Percentiles rank a stretch among this genome's conserved stretches.
Conservation (phyloP, 2,329 filamentous ascomycete genomes). For the Pseudogymnoascus sp. region DNA sequence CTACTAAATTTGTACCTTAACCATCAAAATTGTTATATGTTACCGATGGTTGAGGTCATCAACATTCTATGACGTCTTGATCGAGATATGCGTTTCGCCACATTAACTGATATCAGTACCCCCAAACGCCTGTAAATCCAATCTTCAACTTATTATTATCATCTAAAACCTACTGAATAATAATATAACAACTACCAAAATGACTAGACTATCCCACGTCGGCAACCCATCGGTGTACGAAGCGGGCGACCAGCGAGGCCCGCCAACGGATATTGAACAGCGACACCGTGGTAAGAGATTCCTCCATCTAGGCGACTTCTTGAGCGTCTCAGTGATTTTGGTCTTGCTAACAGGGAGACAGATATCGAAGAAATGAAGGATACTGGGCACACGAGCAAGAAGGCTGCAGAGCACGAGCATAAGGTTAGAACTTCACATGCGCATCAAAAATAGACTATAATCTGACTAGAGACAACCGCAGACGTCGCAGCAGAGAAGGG, state of each 20-base stretch:
- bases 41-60: not conserved
- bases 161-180: not conserved
- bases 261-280: slow-evolving; percentile 39
- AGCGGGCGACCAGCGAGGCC: slow-evolving; percentile 65
- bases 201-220: slow-evolving; percentile 35
- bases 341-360: slow-evolving; percentile 48
- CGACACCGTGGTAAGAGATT: slow-evolving; percentile 49
- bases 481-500: slow-evolving; percentile 26
- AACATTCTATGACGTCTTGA: not conserved
- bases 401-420: slow-evolving; percentile 56
- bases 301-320: slow-evolving; percentile 60
- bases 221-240: slow-evolving; percentile 61
- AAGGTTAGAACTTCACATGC: slow-evolving; percentile 26
- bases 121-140: not conserved
- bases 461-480: slow-evolving; percentile 9
- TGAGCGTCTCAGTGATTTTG: slow-evolving; percentile 58
- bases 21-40: not conserved
- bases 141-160: not conserved
- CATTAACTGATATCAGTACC: not conserved
- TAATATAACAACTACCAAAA: not conserved
- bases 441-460: not conserved
- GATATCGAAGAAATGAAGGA: not conserved
- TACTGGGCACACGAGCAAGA: slow-evolving; percentile 48
- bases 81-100: not conserved
- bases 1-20: not conserved